Evolutionary conservation across 257 asterid genomes (phyloP), one percentile per base, ranked within the genome.

Genomic region (Apocynum venetum): DNA sequence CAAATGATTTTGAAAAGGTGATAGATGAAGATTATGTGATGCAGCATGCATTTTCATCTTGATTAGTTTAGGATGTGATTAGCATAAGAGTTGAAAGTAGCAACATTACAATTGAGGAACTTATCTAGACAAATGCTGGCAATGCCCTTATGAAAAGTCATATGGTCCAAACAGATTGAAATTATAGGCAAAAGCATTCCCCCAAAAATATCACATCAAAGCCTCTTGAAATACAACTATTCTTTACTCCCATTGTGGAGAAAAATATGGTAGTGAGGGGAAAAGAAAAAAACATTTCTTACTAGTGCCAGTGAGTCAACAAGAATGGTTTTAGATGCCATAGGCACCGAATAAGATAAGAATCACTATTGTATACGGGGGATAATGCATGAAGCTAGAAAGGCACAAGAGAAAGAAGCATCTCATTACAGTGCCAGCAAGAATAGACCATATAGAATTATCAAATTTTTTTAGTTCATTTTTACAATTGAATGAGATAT

Each of bases 141-240:
- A 74, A 57, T 52, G 48, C 53, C 15, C 35, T 61, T 20, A 55
- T 31, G 56, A 40, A 73, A 74, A 74, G 48, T 74, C 47, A 72
- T 36, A 4, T 11, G 1, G 49, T 74, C 77, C 36, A 44, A 55
- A 40, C 47, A 40, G 14, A 56, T 11, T 9, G 3, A 41, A 55
- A 10, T 7, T 41, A 57, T 17, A 41, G 67, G 51, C 51, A 43
- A 41, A 56, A 25, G 11, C 41, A 25, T 71, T 71, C 44, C 56
- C 25, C 9, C n/a, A 6, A 40, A 5, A 12, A 35, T 35, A 25
- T 4, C 12, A 20, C 3, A 43, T 72, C 76, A 72, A 52, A 31
- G 35, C 63, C 41, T 52, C 7, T 31, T 31, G 68, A 63, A 63
- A 35, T 38, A 63, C 6, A 63, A 63, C 68, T 38, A 63, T 35